A percentile compares a stretch with the other conserved stretches of the same genome.
phyloP scores from a whole-genome alignment of 257 asterid genomes.

The Marsdenia floribunda region DNA sequence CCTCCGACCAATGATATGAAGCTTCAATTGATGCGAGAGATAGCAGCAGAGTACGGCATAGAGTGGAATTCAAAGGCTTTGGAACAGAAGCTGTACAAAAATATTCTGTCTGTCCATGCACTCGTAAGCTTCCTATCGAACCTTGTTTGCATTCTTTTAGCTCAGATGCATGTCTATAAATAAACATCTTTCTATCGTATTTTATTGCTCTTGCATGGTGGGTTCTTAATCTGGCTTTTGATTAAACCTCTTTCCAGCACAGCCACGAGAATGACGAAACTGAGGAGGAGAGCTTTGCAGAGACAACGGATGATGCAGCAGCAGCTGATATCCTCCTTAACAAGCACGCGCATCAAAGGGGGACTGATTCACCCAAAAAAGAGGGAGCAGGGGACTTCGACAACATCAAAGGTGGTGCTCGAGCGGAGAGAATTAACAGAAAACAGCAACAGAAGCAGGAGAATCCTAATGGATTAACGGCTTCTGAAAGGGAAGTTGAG shows the following conservation, averaged over 20 bases:
- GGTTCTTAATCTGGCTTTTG: background rate
- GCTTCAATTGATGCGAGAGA: conserved; percentile 59
- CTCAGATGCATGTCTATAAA: background rate
- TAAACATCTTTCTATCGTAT: background rate
- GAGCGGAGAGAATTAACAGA: background rate
- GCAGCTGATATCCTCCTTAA: conserved; percentile 23
- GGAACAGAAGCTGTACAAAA: conserved; percentile 47
- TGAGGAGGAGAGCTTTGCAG: background rate
- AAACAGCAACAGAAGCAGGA: background rate
- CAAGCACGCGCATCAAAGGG: conserved; percentile 12
- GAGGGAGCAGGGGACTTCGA: background rate
- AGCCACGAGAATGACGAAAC: conserved; percentile 14
- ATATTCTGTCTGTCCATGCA: conserved; percentile 20
- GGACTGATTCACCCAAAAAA: background rate
- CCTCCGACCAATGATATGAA: conserved; percentile 54
- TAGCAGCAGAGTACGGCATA: conserved; percentile 58
- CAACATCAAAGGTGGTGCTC: conserved; percentile 26
- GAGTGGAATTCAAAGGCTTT: conserved; percentile 64
- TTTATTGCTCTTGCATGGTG: background rate
- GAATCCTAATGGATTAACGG: background rate
- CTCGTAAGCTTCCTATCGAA: conserved; percentile 31
- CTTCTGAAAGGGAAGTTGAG: background rate
- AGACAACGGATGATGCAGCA: conserved; percentile 16
- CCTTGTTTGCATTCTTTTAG: background rate
- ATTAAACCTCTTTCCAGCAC: conserved; percentile 31